Percentiles rank a stretch among this genome's conserved stretches.
Evolutionary conservation across 2,329 filamentous ascomycete genomes (phyloP).

Genomic region (Whalleya microplaca): DNA sequence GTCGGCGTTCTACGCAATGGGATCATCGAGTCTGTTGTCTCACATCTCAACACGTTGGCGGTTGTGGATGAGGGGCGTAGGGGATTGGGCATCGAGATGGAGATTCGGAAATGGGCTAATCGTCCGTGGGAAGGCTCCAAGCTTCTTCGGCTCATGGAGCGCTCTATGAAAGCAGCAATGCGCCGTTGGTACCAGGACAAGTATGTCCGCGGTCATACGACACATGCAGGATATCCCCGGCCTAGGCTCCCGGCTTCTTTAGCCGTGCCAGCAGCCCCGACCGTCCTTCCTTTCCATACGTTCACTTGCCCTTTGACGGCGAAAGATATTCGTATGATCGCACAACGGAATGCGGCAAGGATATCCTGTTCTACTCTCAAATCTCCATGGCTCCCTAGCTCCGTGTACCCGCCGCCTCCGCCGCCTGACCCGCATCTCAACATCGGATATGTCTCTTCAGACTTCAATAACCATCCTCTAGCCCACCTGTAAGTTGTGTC

Average conservation of each 20-base stretch:
- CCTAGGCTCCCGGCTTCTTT: slow-evolving; percentile 74
- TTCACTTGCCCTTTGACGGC: slow-evolving; percentile 94
- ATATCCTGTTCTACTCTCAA: slow-evolving; percentile 90
- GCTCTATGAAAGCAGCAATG: slow-evolving; percentile 74
- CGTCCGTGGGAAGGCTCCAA: slow-evolving; percentile 87
- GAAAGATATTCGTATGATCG: slow-evolving; percentile 90
- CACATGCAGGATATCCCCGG: slow-evolving; percentile 66
- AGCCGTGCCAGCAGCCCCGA: slow-evolving; percentile 84
- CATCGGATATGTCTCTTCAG: slow-evolving; percentile 94
- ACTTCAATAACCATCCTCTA: slow-evolving; percentile 98
- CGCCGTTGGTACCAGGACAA: slow-evolving; percentile 89
- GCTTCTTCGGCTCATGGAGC: slow-evolving; percentile 80
- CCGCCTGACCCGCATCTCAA: slow-evolving; percentile 85
- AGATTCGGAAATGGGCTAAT: slow-evolving; percentile 66
- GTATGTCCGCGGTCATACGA: slow-evolving; percentile 64
- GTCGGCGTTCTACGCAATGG: slow-evolving; percentile 66
- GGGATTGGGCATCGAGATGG: slow-evolving; percentile 43
- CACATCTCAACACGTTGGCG: slow-evolving; percentile 49
- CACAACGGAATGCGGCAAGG: slow-evolving; percentile 88
- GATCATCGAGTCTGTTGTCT: slow-evolving; percentile 53
- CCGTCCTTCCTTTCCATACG: slow-evolving; percentile 94
- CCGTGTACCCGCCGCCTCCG: slow-evolving; percentile 81
- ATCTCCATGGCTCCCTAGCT: slow-evolving; percentile 80
- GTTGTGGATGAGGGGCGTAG: slow-evolving; percentile 36
- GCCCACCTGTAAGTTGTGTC: slow-evolving; percentile 71